A percentile compares a stretch with the other conserved stretches of the same genome.
Evolutionary conservation across 192 early-diverging fungal genomes (phyloP).

Genomic region (Coemansia aciculifera): DNA sequence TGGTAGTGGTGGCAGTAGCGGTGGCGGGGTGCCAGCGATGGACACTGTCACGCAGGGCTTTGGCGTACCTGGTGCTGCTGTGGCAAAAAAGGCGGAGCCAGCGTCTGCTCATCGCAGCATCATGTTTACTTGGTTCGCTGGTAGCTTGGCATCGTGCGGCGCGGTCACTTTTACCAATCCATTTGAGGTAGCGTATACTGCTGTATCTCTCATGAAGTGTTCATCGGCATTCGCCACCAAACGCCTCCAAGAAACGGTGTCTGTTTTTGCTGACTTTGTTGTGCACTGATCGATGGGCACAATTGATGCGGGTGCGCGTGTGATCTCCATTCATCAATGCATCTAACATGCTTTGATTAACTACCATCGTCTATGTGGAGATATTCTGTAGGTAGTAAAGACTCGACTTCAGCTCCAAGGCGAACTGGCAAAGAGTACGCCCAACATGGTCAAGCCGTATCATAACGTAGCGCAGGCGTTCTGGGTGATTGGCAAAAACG

Average conservation of each 20-base stretch:
- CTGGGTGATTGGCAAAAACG: slow-evolving; percentile 71
- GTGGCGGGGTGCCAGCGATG: background rate
- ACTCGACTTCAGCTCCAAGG: slow-evolving; percentile 94
- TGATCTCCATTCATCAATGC: slow-evolving; percentile 7
- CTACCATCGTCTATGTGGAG: slow-evolving; percentile 2
- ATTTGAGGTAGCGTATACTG: slow-evolving; percentile 66
- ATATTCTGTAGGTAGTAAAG: slow-evolving; percentile 74
- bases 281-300: background rate
- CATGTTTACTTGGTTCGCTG: slow-evolving; percentile 64
- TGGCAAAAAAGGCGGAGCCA: slow-evolving; percentile 6
- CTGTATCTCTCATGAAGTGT: background rate
- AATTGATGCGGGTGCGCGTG: slow-evolving; percentile 1
- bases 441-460: slow-evolving; percentile 61
- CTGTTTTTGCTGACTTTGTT: background rate
- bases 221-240: background rate
- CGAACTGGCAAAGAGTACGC: slow-evolving; percentile 62
- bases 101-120: slow-evolving; percentile 16
- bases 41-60: background rate
- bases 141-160: slow-evolving; percentile 82
- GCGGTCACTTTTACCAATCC: slow-evolving; percentile 98
- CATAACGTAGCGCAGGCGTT: slow-evolving; percentile 78
- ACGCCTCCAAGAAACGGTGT: background rate
- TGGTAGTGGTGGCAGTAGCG: background rate
- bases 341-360: background rate
- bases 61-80: background rate